A percentile compares a stretch with the other conserved stretches of the same genome.
These are phyloP conservation scores for Teunomyces pallodes DNA, from an alignment of 805 yeast genomes.

Conservation along the genomic window DNA sequence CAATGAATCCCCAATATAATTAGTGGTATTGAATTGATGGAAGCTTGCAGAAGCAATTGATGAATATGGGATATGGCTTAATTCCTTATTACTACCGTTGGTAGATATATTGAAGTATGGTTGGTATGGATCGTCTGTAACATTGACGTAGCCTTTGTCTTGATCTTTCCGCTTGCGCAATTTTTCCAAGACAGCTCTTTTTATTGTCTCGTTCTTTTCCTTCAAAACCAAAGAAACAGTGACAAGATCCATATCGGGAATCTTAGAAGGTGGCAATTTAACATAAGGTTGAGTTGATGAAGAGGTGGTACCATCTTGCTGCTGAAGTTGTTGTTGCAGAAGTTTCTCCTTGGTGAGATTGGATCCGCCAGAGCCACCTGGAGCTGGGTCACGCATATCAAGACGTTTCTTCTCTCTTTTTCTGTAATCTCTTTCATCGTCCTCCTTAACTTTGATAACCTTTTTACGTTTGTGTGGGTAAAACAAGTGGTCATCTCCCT, in stretches of 20 bases:
- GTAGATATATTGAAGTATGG: conserved; percentile 72
- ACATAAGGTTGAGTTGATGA: conserved; percentile 72
- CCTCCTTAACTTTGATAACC: conserved; percentile 31
- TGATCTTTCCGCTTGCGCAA: conserved; percentile 65
- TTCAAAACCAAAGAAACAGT: conserved; percentile 73
- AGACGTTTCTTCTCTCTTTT: conserved; percentile 20
- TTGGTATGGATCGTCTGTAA: conserved; percentile 81
- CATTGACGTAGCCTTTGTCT: conserved; percentile 77
- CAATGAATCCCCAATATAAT: conserved; percentile 44
- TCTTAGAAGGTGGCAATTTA: conserved; percentile 82
- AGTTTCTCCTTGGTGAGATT: conserved; percentile 1
- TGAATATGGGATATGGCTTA: conserved; percentile 72
- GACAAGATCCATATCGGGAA: conserved; percentile 87
- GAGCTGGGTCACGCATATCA: conserved; percentile 16
- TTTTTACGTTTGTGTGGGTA: conserved; percentile 74
- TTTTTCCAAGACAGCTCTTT: conserved; percentile 82
- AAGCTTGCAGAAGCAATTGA: conserved; percentile 67
- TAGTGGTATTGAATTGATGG: conserved; percentile 63
- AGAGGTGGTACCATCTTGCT: conserved; percentile 7
- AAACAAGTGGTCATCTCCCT: conserved; percentile 82
- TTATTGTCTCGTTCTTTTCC: conserved; percentile 75
- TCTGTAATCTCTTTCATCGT: conserved; percentile 27
- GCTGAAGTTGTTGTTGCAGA: conserved; percentile 11
- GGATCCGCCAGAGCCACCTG: background rate
- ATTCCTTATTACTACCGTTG: conserved; percentile 49